Percentiles rank a stretch among this genome's conserved stretches.
These are phyloP conservation scores for Podosphaera leucotricha DNA, from an alignment of 2,329 filamentous ascomycete species.

Conservation along the genomic window DNA sequence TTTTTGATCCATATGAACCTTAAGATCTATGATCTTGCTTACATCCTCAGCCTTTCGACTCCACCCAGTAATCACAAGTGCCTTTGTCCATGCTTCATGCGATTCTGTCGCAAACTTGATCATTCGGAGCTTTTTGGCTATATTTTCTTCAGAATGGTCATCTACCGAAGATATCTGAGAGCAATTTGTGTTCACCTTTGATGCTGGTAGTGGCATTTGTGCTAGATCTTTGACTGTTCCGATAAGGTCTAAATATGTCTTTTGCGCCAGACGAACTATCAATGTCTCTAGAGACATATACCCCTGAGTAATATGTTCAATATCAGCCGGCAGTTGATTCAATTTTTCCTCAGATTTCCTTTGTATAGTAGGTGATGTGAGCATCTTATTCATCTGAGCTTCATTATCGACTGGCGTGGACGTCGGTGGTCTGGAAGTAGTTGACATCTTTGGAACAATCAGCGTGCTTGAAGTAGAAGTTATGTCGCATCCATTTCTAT, in stretches of 20 bases:
- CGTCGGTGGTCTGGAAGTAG: no score
- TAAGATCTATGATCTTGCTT: conserved; percentile 71
- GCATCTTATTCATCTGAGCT: no score
- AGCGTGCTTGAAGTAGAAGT: no score
- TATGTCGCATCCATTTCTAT: no score
- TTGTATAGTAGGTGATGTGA: no score
- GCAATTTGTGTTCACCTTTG: conserved; percentile 28
- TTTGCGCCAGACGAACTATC: conserved; percentile 57
- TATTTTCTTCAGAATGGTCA: conserved; percentile 38
- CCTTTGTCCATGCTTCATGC: conserved; percentile 78
- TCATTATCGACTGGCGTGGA: no score
- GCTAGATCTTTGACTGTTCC: conserved; percentile 48
- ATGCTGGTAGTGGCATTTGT: conserved; percentile 35
- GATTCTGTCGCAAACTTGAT: conserved; percentile 58
- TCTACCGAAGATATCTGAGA: conserved; percentile 20
- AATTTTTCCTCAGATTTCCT: conserved; percentile 17
- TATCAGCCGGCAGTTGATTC: conserved; percentile 36
- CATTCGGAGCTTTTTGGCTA: conserved; percentile 51
- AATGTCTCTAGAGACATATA: conserved; percentile 57
- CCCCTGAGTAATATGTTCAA: conserved; percentile 47
- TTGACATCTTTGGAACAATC: no score
- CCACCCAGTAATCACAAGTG: conserved; percentile 79
- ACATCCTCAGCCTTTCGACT: conserved; percentile 56
- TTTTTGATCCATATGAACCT: conserved; percentile 44
- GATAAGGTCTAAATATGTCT: conserved; percentile 55